Conservation (phyloP, 768 basidiomycete genomes). For the Lactifluus volemus region DNA sequence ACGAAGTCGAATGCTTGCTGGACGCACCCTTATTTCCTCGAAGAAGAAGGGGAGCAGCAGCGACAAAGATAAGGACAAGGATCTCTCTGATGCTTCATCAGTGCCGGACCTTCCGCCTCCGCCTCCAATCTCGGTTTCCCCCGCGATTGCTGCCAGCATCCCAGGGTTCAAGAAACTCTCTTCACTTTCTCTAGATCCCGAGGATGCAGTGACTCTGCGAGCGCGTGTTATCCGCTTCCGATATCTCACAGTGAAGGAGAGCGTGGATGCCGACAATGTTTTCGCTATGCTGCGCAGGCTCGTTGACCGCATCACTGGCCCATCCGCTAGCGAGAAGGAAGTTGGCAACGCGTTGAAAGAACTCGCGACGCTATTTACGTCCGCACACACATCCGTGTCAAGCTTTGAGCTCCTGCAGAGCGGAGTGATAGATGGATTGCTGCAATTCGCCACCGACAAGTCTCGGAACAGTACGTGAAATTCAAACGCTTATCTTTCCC, state of each 20-base stretch:
- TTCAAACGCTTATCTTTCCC: slow-evolving; percentile 5
- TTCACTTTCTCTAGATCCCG: slow-evolving; percentile 65
- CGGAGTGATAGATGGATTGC: slow-evolving; percentile 80
- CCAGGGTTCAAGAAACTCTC: slow-evolving; percentile 64
- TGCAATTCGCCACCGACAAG: slow-evolving; percentile 71
- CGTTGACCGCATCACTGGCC: slow-evolving; percentile 52
- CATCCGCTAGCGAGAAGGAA: slow-evolving; percentile 52
- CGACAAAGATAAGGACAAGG: slow-evolving; percentile 38
- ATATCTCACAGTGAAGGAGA: slow-evolving; percentile 52
- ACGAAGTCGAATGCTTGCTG: slow-evolving; percentile 82
- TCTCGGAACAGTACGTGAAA: slow-evolving; percentile 44
- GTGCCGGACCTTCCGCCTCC: slow-evolving; percentile 30
- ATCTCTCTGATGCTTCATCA: slow-evolving; percentile 31
- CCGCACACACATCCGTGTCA: slow-evolving; percentile 71
- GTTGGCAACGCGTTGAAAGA: slow-evolving; percentile 54
- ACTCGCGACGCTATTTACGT: slow-evolving; percentile 74
- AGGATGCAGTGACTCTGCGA: slow-evolving; percentile 89
- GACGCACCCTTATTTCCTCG: slow-evolving; percentile 46
- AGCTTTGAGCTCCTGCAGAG: slow-evolving; percentile 95
- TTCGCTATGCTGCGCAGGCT: slow-evolving; percentile 54
- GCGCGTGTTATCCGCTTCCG: slow-evolving; percentile 84
- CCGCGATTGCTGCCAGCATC: slow-evolving; percentile 36
- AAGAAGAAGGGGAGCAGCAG: slow-evolving; percentile 42
- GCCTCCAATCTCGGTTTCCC: slow-evolving; percentile 30
- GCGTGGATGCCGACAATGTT: slow-evolving; percentile 49